These are phyloP conservation scores for Cutaneotrichosporon arboriforme DNA, from an alignment of 1,284 basidiomycete species.

Conservation along the genomic window DNA sequence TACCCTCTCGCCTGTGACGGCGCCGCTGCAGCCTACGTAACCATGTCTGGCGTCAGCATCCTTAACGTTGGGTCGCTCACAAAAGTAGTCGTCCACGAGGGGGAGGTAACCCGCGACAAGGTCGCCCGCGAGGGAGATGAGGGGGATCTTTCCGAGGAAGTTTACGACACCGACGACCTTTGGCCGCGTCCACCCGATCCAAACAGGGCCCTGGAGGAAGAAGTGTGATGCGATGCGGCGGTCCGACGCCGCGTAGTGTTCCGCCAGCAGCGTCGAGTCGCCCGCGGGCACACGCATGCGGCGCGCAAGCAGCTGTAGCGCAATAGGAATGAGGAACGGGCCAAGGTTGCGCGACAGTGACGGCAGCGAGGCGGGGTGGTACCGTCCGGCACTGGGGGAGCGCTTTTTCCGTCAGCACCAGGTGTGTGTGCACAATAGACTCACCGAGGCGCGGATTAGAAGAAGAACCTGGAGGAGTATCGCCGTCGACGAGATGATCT, in stretches of 20 bases:
- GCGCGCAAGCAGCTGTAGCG: conserved; percentile 33
- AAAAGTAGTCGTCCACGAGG: conserved; percentile 90
- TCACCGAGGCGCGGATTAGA: conserved; percentile 33
- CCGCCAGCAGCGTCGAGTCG: conserved; percentile 26
- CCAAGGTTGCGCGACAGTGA: conserved; percentile 33
- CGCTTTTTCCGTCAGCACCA: conserved; percentile 4
- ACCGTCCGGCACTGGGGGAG: conserved; percentile 5
- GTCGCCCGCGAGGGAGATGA: conserved; percentile 69
- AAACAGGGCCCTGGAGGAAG: conserved; percentile 79
- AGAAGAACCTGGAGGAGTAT: conserved; percentile 57
- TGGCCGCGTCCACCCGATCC: conserved; percentile 80
- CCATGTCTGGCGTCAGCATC: conserved; percentile 13
- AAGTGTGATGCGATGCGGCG: conserved; percentile 71
- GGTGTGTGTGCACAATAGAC: not conserved
- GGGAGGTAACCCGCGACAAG: conserved; percentile 86
- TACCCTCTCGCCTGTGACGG: not conserved
- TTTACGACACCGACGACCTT: conserved; percentile 61
- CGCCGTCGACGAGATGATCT: conserved; percentile 32
- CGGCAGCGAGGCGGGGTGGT: conserved; percentile 30
- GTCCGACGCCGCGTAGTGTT: conserved; percentile 74
- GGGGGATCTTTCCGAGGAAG: conserved; percentile 58
- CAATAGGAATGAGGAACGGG: conserved; percentile 36
- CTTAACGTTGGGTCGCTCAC: conserved; percentile 52
- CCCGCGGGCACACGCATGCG: conserved; percentile 25
- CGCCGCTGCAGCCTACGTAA: conserved; percentile 2